phyloP scores from a whole-genome alignment of 148 eudicot species.

The Cornus florida region DNA sequence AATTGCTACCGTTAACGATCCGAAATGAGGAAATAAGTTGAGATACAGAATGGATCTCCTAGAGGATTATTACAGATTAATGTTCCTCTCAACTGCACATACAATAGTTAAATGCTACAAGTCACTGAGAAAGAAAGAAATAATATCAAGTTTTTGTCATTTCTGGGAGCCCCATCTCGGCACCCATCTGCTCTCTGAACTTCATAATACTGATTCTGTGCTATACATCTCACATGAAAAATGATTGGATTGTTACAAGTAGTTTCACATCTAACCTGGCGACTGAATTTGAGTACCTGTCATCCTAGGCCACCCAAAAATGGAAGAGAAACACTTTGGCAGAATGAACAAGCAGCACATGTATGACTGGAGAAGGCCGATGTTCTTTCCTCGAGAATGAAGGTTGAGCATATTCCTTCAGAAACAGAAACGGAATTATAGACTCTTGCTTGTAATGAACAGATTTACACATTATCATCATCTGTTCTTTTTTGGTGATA shows the following conservation, averaged over 20 bases:
- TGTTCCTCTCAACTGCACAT: background rate
- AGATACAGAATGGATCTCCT: background rate
- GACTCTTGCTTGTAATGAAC: background rate
- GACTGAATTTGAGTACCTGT: background rate
- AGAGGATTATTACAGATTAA: no score
- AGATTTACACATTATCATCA: background rate
- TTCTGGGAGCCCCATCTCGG: background rate
- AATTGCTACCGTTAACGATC: background rate
- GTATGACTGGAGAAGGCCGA: background rate
- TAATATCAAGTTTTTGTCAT: background rate
- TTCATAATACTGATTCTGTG: background rate
- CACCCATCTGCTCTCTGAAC: background rate
- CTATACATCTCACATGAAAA: constrained; percentile 3
- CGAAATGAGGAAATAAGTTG: no score
- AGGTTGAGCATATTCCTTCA: constrained; percentile 7
- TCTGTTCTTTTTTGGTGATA: background rate
- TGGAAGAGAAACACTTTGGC: background rate
- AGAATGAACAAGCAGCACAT: no score
- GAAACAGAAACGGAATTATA: background rate
- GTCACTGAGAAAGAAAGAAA: background rate
- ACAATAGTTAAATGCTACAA: background rate
- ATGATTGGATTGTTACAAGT: background rate
- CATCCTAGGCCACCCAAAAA: constrained; percentile 2
- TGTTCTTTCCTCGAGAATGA: background rate
- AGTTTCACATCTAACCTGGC: background rate